phyloP scores from a whole-genome alignment of 306 rosid species.

The Lupinus albus region DNA sequence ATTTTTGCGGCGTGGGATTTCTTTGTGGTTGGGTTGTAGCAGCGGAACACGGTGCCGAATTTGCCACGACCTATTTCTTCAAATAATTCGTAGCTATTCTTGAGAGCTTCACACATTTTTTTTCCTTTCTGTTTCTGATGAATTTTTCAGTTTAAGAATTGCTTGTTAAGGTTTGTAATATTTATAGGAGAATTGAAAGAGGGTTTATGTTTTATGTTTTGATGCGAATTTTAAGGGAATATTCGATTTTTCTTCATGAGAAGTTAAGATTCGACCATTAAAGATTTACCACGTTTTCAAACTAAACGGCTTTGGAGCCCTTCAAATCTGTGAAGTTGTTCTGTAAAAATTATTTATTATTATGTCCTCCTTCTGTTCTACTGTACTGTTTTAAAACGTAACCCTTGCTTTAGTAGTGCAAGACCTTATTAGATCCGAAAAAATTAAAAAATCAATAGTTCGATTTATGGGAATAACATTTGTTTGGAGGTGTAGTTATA shows the following conservation, averaged over 20 bases:
- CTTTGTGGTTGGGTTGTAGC: constrained; percentile 43
- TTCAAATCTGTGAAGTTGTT: background rate
- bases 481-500: too few species aligned
- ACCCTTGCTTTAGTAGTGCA: too few species aligned
- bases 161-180: too few species aligned
- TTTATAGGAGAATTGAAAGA: too few species aligned
- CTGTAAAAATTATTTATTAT: background rate
- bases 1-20: constrained; percentile 62
- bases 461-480: too few species aligned
- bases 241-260: background rate
- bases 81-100: constrained; percentile 52
- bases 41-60: constrained; percentile 70
- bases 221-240: constrained; percentile 16
- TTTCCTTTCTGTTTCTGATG: background rate
- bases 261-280: background rate
- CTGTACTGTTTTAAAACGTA: too few species aligned
- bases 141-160: background rate
- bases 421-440: too few species aligned
- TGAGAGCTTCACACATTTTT: constrained; percentile 57
- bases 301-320: background rate
- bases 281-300: constrained; percentile 20
- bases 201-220: background rate
- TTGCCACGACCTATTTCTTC: constrained; percentile 81
- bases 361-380: too few species aligned
- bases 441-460: too few species aligned